phyloP scores from a whole-genome alignment of 2,329 filamentous ascomycete species.

The Colletotrichum tropicale region DNA sequence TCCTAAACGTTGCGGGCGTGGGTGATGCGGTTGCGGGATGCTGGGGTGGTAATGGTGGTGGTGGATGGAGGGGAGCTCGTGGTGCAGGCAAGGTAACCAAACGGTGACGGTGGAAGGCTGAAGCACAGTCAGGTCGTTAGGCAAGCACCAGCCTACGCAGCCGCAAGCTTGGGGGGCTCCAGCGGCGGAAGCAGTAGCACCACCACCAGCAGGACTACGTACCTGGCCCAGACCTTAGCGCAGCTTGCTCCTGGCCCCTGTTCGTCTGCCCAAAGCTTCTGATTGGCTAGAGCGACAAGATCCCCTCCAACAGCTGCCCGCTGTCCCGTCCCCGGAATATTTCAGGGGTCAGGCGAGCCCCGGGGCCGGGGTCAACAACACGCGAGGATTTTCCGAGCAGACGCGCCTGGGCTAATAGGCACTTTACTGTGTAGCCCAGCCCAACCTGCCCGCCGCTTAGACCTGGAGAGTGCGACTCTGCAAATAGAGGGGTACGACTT shows the following conservation, averaged over 20 bases:
- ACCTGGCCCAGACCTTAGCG: not conserved
- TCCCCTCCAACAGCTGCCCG: not conserved
- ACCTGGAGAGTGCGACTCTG: not conserved
- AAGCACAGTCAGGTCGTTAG: conserved; percentile 24
- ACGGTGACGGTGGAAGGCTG: conserved; percentile 18
- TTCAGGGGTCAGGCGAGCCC: conserved; percentile 1
- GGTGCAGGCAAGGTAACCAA: conserved; percentile 12
- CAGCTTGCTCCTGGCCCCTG: not conserved
- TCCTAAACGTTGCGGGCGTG: not conserved
- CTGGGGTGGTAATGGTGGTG: not conserved
- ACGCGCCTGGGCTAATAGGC: conserved; percentile 15
- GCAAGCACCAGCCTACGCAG: conserved; percentile 46
- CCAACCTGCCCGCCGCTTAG: not conserved
- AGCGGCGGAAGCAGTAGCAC: not conserved
- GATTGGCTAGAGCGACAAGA: not conserved
- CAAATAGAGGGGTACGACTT: conserved; percentile 4
- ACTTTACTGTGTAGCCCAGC: conserved; percentile 5
- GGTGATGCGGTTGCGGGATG: not conserved
- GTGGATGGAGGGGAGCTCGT: conserved; percentile 16
- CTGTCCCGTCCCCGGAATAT: conserved; percentile 12
- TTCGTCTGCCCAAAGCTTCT: not conserved
- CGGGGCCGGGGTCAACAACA: not conserved
- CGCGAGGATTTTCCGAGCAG: conserved; percentile 22
- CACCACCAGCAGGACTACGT: not conserved
- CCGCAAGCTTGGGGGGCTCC: conserved; percentile 14